phyloP scores from a whole-genome alignment of 2,329 filamentous ascomycete species.

The Parasarocladium wereldwijsianum region DNA sequence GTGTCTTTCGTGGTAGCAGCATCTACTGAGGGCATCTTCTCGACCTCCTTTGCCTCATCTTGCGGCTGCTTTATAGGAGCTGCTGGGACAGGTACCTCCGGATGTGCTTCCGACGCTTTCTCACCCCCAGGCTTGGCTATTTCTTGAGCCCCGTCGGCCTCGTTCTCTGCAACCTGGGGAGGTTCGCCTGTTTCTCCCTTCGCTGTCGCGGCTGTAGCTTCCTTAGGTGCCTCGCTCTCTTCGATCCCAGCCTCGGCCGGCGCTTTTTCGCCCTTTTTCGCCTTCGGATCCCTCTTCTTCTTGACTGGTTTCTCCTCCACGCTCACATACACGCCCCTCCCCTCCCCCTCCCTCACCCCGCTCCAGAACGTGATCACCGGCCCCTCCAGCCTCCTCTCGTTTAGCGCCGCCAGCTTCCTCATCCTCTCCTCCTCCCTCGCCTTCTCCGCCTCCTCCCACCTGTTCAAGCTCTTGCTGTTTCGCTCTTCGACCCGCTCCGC shows the following conservation, averaged over 20 bases:
- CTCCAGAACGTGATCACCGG: conserved; percentile 90
- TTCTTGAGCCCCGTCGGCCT: too few relatives aligned
- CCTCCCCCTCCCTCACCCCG: conserved; percentile 70
- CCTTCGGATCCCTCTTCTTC: conserved; percentile 32
- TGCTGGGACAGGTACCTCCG: background rate
- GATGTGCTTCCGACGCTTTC: too few relatives aligned
- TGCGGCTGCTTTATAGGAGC: too few relatives aligned
- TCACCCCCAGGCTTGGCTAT: too few relatives aligned
- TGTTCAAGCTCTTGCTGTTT: conserved; percentile 80
- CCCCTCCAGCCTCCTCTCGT: conserved; percentile 73
- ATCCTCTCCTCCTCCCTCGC: conserved; percentile 71
- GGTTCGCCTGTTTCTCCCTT: too few relatives aligned
- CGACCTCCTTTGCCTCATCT: too few relatives aligned
- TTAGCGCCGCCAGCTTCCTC: conserved; percentile 72
- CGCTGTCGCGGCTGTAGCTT: too few relatives aligned
- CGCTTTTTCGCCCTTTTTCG: too few relatives aligned
- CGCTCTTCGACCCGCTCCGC: conserved; percentile 70
- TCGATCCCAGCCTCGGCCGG: conserved; percentile 1
- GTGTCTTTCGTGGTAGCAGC: background rate
- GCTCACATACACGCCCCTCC: conserved; percentile 28
- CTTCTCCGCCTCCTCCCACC: conserved; percentile 90
- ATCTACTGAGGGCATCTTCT: too few relatives aligned
- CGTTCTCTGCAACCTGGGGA: too few relatives aligned
- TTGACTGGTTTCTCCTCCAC: conserved; percentile 48
- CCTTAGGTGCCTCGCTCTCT: background rate